Evolutionary conservation across 2,329 filamentous ascomycete species (phyloP).

Genomic region (Mariannaea elegans): DNA sequence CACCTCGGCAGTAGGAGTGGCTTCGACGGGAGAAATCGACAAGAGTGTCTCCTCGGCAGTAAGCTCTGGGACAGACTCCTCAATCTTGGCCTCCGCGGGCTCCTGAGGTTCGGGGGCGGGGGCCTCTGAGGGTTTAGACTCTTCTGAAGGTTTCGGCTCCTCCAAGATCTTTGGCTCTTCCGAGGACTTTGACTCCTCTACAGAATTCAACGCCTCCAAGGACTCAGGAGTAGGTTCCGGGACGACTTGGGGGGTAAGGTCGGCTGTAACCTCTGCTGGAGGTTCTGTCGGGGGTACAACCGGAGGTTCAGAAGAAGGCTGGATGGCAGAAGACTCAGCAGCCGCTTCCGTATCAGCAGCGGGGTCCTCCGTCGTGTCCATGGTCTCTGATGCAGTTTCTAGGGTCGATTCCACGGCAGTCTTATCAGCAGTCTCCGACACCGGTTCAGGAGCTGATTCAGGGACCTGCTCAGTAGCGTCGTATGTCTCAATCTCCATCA

Average conservation of each 20-base stretch:
- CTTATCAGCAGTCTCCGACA: slow-evolving; percentile 18
- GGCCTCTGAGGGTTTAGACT: neutral
- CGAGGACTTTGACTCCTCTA: neutral
- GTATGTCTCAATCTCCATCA: neutral
- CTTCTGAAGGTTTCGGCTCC: neutral
- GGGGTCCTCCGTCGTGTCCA: neutral
- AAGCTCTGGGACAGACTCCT: slow-evolving; percentile 26
- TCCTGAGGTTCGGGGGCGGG: neutral
- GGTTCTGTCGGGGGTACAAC: neutral
- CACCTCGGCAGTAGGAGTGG: neutral
- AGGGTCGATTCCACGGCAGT: neutral
- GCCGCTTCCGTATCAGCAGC: neutral
- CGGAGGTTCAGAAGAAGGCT: neutral
- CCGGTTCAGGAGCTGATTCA: slow-evolving; percentile 12
- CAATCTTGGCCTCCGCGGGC: slow-evolving; percentile 4
- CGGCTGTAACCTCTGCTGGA: neutral
- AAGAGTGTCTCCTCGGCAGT: neutral
- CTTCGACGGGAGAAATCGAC: neutral
- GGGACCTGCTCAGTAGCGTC: slow-evolving; percentile 1
- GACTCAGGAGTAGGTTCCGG: slow-evolving; percentile 1
- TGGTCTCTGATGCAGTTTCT: slow-evolving; percentile 2
- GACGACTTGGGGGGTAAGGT: neutral
- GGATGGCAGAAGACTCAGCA: neutral
- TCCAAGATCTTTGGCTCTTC: neutral
- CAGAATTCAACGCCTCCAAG: neutral